Evolutionary conservation across 2,329 filamentous ascomycete genomes (phyloP), one percentile per base, ranked within the genome.

Genomic region (Apiospora rasikravindrae): DNA sequence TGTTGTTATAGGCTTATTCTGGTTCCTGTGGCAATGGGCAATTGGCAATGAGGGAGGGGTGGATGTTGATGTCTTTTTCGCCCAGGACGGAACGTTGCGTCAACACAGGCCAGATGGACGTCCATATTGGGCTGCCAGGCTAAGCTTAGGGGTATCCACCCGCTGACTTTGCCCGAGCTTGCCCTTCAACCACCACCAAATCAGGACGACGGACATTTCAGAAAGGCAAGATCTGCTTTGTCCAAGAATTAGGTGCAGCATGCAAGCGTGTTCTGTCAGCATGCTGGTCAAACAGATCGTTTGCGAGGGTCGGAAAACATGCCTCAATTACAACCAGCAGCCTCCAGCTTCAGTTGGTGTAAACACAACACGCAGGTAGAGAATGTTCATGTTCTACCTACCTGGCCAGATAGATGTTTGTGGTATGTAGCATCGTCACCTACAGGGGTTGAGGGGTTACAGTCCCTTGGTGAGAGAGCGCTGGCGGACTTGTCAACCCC

Each of bases 191-290:
- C 22, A 37, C 19, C 51, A 57, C 26, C 26, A 14, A 42, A 42
- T 33, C 33, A 33, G 51, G 26, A 57, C 53, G 29, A 37, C 26
- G 8, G 53, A 22, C 53, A 37, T 61, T 61, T 37, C 16, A 61
- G 26, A 37, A 61, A 61, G 29, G 53, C 26, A 61, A 61, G 53
- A 61, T 61, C 53, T 61, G 53, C 53, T 61, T 61, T 61, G 53
- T 61, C 26, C 26, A 57, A 57, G 26, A 6, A 22, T 10, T 33
- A 33, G 51, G 19, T 22, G 51, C 26, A 57, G 14, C 26, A 33
- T 53, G 51, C 22, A 3, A 33, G 26, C 14, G 14, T 33, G 5
- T 57, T 6, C 4, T 13, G 13, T 14, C 33, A 53, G 6, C 51
- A 10, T 33, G 51, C 51, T 33, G 26, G 26, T 29, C 26, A 33